These are phyloP conservation scores for Tuber calosporum DNA, from an alignment of 495 filamentous ascomycete species.

Conservation along the genomic window DNA sequence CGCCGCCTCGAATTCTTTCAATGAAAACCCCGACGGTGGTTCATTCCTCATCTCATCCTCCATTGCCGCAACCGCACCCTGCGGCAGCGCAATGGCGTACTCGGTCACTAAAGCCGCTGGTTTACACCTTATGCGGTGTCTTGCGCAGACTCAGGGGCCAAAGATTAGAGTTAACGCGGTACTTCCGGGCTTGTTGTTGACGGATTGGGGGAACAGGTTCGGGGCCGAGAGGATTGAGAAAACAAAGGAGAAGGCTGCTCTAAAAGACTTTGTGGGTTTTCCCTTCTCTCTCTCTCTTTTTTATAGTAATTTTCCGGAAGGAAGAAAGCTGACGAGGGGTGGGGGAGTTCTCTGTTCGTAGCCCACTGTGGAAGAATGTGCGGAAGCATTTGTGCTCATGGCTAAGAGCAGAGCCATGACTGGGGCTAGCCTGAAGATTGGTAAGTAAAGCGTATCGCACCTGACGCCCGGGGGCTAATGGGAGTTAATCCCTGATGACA, in stretches of 20 bases:
- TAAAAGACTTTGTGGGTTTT: constrained; percentile 1
- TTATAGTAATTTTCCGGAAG: background rate
- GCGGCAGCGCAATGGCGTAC: constrained; percentile 57
- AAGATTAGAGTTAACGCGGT: constrained; percentile 62
- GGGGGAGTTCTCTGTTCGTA: background rate
- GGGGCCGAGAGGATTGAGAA: constrained; percentile 5
- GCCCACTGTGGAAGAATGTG: constrained; percentile 6
- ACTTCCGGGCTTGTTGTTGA: constrained; percentile 58
- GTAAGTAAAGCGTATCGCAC: constrained; percentile 2
- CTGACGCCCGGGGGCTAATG: background rate
- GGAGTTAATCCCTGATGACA: background rate
- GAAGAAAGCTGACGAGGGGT: background rate
- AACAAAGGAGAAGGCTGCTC: background rate
- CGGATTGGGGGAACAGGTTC: constrained; percentile 56
- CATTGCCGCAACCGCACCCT: constrained; percentile 45
- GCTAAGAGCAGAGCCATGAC: constrained; percentile 18
- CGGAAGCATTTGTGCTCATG: constrained; percentile 12
- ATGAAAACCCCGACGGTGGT: constrained; percentile 58
- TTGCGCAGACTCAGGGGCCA: constrained; percentile 56
- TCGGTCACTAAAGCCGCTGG: constrained; percentile 58
- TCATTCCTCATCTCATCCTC: constrained; percentile 60
- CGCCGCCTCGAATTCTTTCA: constrained; percentile 52
- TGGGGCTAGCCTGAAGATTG: constrained; percentile 10
- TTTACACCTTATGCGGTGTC: constrained; percentile 63
- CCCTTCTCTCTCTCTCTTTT: background rate